phyloP scores from a whole-genome alignment of 2,329 filamentous ascomycete genomes.

The Escovopsis sp. region DNA sequence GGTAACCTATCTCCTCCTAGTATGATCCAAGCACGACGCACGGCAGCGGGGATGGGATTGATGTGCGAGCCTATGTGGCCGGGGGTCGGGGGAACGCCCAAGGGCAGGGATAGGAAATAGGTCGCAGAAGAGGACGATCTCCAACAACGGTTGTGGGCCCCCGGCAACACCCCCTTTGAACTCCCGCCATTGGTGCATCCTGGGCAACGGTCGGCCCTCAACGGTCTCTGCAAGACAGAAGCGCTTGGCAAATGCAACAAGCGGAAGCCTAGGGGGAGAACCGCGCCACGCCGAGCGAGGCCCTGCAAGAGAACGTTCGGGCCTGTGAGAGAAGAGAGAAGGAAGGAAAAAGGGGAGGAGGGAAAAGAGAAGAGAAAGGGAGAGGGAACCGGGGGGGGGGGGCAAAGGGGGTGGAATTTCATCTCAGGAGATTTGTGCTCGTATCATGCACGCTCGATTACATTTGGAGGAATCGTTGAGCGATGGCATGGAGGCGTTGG shows the following conservation, averaged over 20 bases:
- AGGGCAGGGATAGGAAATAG: not conserved
- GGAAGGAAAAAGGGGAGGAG: no score
- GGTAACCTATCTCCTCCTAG: not conserved
- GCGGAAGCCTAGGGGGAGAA: not conserved
- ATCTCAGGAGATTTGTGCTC: no score
- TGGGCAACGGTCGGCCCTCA: not conserved
- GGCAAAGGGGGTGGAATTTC: no score
- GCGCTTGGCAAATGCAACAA: not conserved
- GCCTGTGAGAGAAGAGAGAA: no score
- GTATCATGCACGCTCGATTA: no score
- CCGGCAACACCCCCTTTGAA: constrained; percentile 2
- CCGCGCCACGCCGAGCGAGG: no score
- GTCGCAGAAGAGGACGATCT: not conserved
- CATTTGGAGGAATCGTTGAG: no score
- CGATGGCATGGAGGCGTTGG: no score
- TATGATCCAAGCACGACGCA: not conserved
- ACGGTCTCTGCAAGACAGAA: constrained; percentile 2
- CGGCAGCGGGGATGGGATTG: not conserved
- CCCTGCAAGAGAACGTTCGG: no score
- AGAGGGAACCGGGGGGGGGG: no score
- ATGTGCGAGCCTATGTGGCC: no score
- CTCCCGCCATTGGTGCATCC: constrained; percentile 4
- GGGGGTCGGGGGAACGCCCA: not conserved
- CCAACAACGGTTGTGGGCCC: constrained; percentile 3
- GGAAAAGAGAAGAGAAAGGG: no score